These are phyloP conservation scores for Trichosporon inkin DNA, from an alignment of 1,284 basidiomycete genomes.

Conservation along the genomic window DNA sequence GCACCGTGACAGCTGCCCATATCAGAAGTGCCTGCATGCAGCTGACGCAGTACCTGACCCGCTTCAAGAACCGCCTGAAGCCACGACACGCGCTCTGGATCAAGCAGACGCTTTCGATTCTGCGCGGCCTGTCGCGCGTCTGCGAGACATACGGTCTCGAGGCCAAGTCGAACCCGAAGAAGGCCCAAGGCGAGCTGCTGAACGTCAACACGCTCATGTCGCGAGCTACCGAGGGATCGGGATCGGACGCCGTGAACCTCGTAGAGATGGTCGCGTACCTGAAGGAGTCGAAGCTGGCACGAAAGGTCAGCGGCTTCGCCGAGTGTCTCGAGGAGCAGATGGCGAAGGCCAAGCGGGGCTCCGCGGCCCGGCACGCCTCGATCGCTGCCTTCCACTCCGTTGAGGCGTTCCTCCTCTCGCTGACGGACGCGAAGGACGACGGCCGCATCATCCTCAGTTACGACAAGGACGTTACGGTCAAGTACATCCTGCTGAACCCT, in stretches of 20 bases:
- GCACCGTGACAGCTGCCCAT: conserved; percentile 60
- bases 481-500: conserved; percentile 93
- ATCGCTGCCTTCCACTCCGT: conserved; percentile 80
- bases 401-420: conserved; percentile 76
- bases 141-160: conserved; percentile 55
- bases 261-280: conserved; percentile 80
- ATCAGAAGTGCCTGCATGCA: conserved; percentile 68
- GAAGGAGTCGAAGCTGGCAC: conserved; percentile 72
- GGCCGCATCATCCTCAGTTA: conserved; percentile 52
- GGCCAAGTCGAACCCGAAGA: conserved; percentile 27
- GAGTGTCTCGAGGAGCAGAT: conserved; percentile 56
- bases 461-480: conserved; percentile 56
- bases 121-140: conserved; percentile 64
- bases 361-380: conserved; percentile 39
- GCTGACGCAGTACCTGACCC: conserved; percentile 70
- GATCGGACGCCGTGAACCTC: conserved; percentile 67
- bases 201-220: conserved; percentile 59
- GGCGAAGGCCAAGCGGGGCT: conserved; percentile 12
- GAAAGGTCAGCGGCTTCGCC: conserved; percentile 70
- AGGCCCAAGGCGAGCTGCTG: conserved; percentile 40
- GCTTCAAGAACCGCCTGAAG: conserved; percentile 72
- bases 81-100: conserved; percentile 73
- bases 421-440: conserved; percentile 77
- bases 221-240: conserved; percentile 50
- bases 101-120: conserved; percentile 68